Percentiles rank a stretch among this genome's conserved stretches.
Conservation (phyloP, 163 green algal species). For the Coccomyxa subellipsoidea region DNA sequence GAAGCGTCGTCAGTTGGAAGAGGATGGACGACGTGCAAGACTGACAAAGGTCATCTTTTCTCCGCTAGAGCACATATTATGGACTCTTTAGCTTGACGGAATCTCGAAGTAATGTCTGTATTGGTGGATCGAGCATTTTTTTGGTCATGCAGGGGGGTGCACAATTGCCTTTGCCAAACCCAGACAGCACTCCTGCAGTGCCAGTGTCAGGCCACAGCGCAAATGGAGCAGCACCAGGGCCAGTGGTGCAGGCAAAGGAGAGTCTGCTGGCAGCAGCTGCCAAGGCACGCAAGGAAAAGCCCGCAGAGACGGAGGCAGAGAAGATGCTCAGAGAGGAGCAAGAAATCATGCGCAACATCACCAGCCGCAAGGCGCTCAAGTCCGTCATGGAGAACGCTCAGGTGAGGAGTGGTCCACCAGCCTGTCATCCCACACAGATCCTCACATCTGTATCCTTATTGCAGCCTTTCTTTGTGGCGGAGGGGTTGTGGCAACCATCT, state of each 20-base stretch:
- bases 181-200: not conserved
- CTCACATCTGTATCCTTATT: no score
- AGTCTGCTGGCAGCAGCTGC: slow-evolving; percentile 65
- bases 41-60: not conserved
- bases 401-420: no score
- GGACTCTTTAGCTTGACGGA: not conserved
- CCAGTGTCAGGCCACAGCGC: not conserved
- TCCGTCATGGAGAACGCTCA: slow-evolving; percentile 90
- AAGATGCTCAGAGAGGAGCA: slow-evolving; percentile 79
- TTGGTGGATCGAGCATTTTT: no score
- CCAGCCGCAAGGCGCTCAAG: slow-evolving; percentile 86
- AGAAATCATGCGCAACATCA: slow-evolving; percentile 86
- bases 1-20: slow-evolving; percentile 74
- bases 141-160: not conserved
- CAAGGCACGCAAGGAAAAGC: slow-evolving; percentile 40
- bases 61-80: no score
- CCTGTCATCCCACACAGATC: no score
- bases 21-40: slow-evolving; percentile 42
- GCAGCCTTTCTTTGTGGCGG: no score
- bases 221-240: not conserved
- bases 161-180: not conserved
- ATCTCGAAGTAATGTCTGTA: not conserved
- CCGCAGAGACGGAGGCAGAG: slow-evolving; percentile 62
- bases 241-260: slow-evolving; percentile 46
- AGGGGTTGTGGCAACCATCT: no score